Evolutionary conservation across 257 asterid species (phyloP), one percentile per base, ranked within the genome.

Genomic region (Fraxinus quadrangulata): DNA sequence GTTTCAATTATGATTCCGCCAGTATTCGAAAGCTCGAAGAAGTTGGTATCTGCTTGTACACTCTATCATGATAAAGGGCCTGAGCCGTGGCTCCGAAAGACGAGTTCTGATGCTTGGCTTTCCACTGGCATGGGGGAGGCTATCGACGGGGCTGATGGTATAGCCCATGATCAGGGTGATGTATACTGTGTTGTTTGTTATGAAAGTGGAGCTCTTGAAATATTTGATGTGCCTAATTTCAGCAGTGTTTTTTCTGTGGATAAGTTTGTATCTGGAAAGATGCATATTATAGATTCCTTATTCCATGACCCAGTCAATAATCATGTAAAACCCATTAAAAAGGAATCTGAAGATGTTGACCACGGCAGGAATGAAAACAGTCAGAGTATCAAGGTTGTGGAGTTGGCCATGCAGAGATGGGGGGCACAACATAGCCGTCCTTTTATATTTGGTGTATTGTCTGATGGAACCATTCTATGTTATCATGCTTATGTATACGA

Each of bases 101-200:
- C 99, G n/a, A 91, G 98, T 80, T 93, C 94, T 77, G 99, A 95
- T 86, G 99, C 99, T 79, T 95, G 99, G 99, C 99, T 95, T 78
- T 90, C 98, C 81, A 87, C 96, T 77, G 99, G 99, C 67, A 75
- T 85, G 74, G 97, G 96, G 71, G 99, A 91, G 85, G 88, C 96
- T 78, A 85, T 95, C 78, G 98, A 91, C 73, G 98, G 97, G 76
- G 88, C 97, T 9, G 99, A 95, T 86, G 97, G 96, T 65, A 79
- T 74, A 66, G 73, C 91, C 71, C 98, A 90, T 65, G 98, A 95
- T 80, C 91, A 87, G 86, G 98, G 99, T 78, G 99, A 95, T 82
- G 91, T 93, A 65, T 95, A 93, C 87, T 91, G 93, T 80, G 90
- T 90, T 61, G 84, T 91, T 79, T 90, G 97, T 87, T 95, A 90